phyloP scores from a whole-genome alignment of 495 filamentous ascomycete genomes.

The Penicillium coprophilum region DNA sequence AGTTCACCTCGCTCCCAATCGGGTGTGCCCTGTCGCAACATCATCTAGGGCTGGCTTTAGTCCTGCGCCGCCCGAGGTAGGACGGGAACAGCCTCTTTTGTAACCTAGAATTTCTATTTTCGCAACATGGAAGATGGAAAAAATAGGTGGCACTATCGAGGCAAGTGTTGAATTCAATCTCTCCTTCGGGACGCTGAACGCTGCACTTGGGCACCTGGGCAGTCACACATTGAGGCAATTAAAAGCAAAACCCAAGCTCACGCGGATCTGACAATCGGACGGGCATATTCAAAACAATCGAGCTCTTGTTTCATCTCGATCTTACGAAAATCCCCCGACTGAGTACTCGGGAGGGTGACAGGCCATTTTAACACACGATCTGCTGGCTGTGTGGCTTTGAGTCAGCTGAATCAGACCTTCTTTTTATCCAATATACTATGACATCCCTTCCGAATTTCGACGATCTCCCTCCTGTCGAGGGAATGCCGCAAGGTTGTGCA shows the following conservation, averaged over 20 bases:
- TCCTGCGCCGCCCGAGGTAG: slow-evolving; percentile 8
- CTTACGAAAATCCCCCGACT: no score
- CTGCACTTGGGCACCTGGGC: no score
- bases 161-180: background rate
- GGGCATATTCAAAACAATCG: background rate
- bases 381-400: background rate
- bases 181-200: background rate
- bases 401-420: background rate
- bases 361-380: background rate
- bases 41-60: slow-evolving; percentile 13
- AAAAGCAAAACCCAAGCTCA: background rate
- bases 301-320: no score
- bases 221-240: background rate
- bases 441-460: slow-evolving; percentile 51
- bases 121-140: slow-evolving; percentile 13
- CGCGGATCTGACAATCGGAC: background rate
- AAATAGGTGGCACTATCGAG: background rate
- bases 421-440: background rate
- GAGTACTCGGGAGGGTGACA: background rate
- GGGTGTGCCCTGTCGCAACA: slow-evolving; percentile 1
- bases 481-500: slow-evolving; percentile 61
- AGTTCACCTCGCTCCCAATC: slow-evolving; percentile 3
- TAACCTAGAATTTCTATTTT: slow-evolving; percentile 17
- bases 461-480: slow-evolving; percentile 56
- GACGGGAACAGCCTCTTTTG: slow-evolving; percentile 11